Evolutionary conservation across 805 yeast genomes (phyloP), one percentile per base, ranked within the genome.

Genomic region (Candida nanaspora): DNA sequence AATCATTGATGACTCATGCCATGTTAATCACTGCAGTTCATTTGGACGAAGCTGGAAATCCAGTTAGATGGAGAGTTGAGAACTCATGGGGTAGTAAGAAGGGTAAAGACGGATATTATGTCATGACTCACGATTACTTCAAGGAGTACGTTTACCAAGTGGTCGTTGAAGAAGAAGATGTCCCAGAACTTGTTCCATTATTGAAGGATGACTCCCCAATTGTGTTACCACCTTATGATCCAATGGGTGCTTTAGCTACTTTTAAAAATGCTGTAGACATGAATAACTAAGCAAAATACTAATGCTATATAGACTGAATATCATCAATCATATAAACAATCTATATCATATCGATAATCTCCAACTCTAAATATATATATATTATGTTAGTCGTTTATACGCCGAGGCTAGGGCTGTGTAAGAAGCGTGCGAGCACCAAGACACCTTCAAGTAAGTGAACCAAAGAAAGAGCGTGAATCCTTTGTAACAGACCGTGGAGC

Each of bases 1-100:
- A 86, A 47, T 80, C 88, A 20, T 65, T 78, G 47, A 85, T 86
- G 94, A 86, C 94, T 14, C 96, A 86, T 55, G 96, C 96, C 29
- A 86, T 86, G 96, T 72, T 80, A 19, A 76, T 86, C 53, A 80
- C 88, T 11, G 95, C 80, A 26, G 91, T 84, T 35, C 88, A 86
- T 59, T 64, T 86, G 29, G 87, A 82, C 47, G 76, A 69, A 11
- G 53, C 63, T 19, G 82, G 80, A 6, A 66, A 69, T 44, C 86
- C 87, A 21, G 63, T 74, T 22, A 70, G 86, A 48, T 82, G 84
- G 72, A 69, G 80, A 53, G 87, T 82, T 32, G 87, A 82, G 59
- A 82, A 82, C 63, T 79, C 86, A 10, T 82, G 88, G 88, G 86
- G 88, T 47, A 71, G 74, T 42, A 80, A 76, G 42, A 62, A 72